Evolutionary conservation across 1,284 basidiomycete species (phyloP), one percentile per base, ranked within the genome.

Genomic region (Pseudomicrostroma phylloplanum): DNA sequence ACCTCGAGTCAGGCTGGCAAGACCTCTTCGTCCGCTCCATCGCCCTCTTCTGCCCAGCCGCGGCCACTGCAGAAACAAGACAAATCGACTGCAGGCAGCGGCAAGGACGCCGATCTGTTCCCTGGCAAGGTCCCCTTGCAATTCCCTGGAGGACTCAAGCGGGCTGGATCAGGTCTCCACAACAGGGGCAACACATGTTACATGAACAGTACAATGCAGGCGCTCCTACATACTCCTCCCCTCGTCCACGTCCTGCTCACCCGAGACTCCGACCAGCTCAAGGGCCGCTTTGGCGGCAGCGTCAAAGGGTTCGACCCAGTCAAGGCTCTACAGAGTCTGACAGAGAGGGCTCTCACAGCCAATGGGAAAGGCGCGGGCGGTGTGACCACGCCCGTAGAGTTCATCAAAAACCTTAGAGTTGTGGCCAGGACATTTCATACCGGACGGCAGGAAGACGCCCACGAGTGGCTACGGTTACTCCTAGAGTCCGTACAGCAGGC

Each of bases 131-230:
- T 75, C 55, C 66, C 67, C 30, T 60, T 70, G 8, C 64, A 64
- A 19, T 69, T 70, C 17, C 71, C 73, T 0, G 65, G 66, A 36
- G 63, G 65, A 39, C 59, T 69, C 40, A 62, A 65, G n/a, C 6
- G 39, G 6, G 58, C 51, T 11, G 70, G 65, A 0, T 41, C 68
- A 1, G 94, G 94, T 0, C 82, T 98, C 42, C 83, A 86, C 74
- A 99, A 99, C 81, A 87, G 83, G n/a, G 92, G 92, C 57, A 98
- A 97, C 80, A 96, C 92, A 1, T 99, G 96, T 81, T 99, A 96
- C 81, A 83, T 96, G 72, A 99, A 99, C 81, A 92, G 91, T 68
- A 90, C 89, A 40, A 82, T 98, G 63, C 96, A 99, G 82, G 91
- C 92, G 70, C 84, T 98, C 56, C 81, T 97, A 21, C 93, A 98